Conservation (phyloP, 257 asterid species). For the Solanum piurae region DNA sequence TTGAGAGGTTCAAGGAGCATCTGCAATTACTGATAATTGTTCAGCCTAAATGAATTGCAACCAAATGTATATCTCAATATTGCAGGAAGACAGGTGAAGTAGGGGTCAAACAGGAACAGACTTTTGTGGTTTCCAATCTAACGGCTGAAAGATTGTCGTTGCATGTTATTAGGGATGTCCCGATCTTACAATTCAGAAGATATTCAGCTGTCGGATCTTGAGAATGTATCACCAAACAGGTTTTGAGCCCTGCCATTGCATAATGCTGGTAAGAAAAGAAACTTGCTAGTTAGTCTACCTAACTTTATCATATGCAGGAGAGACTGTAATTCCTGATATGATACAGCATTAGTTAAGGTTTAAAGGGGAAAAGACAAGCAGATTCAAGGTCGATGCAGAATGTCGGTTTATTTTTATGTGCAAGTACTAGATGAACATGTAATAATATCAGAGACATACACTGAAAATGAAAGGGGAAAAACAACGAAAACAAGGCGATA, state of each 20-base stretch:
- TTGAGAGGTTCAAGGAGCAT: conserved; percentile 91
- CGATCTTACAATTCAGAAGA: conserved; percentile 75
- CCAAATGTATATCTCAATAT: background rate
- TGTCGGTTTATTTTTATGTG: background rate
- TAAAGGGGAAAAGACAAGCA: background rate
- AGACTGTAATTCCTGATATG: background rate
- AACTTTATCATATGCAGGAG: background rate
- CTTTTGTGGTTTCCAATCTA: conserved; percentile 87
- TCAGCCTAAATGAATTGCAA: conserved; percentile 10
- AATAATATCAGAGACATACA: background rate
- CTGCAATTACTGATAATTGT: conserved; percentile 27
- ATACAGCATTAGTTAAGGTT: background rate
- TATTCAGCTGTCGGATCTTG: conserved; percentile 82
- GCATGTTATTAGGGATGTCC: conserved; percentile 52
- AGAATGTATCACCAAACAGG: conserved; percentile 80
- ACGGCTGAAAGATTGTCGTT: conserved; percentile 57
- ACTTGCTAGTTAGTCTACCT: background rate
- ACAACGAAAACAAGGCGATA: background rate
- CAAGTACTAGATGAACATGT: background rate
- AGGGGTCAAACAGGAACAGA: conserved; percentile 3
- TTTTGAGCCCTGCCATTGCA: conserved; percentile 73
- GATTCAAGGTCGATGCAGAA: background rate
- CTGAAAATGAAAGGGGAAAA: background rate
- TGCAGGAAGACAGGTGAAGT: background rate
- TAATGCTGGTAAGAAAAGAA: conserved; percentile 52